Conservation (phyloP, 1,284 basidiomycete species). For the Trichosporon coremiiforme region DNA sequence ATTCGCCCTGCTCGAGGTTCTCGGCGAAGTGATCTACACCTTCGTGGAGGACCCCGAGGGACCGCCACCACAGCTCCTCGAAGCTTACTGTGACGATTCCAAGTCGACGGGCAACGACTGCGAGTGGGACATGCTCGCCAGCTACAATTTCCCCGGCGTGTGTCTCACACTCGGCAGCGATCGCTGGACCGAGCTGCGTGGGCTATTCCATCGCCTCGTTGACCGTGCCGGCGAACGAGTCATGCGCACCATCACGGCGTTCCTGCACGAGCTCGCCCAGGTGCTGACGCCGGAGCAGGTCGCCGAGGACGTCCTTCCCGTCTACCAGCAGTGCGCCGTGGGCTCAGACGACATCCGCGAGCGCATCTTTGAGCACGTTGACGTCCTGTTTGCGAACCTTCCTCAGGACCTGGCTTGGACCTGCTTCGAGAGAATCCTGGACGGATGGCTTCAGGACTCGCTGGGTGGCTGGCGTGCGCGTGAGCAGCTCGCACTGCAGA, state of each 20-base stretch:
- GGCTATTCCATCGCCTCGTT: conserved; percentile 67
- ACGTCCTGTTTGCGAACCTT: conserved; percentile 64
- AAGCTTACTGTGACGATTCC: conserved; percentile 65
- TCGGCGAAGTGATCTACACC: conserved; percentile 87
- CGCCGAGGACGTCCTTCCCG: conserved; percentile 68
- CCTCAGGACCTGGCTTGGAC: conserved; percentile 60
- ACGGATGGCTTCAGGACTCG: conserved; percentile 65
- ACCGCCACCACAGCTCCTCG: conserved; percentile 76
- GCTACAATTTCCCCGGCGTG: conserved; percentile 94
- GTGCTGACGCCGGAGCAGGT: conserved; percentile 76
- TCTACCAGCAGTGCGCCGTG: conserved; percentile 68
- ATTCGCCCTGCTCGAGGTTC: conserved; percentile 78
- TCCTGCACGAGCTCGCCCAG: conserved; percentile 83
- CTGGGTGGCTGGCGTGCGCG: conserved; percentile 82
- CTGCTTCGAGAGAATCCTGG: conserved; percentile 64
- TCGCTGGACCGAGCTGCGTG: conserved; percentile 77
- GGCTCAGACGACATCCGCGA: conserved; percentile 71
- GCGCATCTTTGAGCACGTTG: conserved; percentile 63
- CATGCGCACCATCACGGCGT: conserved; percentile 65
- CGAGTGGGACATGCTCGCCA: conserved; percentile 80
- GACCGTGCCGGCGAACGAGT: conserved; percentile 61
- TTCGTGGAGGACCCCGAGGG: conserved; percentile 69
- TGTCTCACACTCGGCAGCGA: conserved; percentile 75
- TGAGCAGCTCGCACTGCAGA: conserved; percentile 67
- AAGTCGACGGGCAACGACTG: conserved; percentile 56